Percentiles rank a stretch among this genome's conserved stretches.
Conservation (phyloP, 2,329 filamentous ascomycete species). For the Botrytis tulipae region DNA sequence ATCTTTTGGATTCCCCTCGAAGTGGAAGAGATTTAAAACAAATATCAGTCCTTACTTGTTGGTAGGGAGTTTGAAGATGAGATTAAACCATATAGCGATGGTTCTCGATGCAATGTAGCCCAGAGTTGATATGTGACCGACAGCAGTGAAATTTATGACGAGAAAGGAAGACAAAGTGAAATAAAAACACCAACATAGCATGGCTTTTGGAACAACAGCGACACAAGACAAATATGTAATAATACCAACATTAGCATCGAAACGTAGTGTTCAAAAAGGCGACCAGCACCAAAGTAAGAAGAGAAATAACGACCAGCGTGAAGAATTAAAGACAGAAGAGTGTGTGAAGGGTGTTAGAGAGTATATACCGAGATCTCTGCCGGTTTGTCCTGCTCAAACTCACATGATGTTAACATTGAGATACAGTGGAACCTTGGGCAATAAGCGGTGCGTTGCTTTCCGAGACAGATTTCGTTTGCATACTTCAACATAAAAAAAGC, state of each 20-base stretch:
- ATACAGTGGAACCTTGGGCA: no score
- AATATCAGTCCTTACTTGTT: background rate
- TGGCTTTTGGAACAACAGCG: background rate
- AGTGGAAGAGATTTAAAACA: rapidly evolving
- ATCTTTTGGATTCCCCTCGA: rapidly evolving
- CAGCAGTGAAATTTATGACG: background rate
- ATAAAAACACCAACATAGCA: background rate
- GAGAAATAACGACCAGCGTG: background rate
- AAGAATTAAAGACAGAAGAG: background rate
- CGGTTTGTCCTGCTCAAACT: background rate
- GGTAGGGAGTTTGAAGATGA: rapidly evolving
- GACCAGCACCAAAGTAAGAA: background rate
- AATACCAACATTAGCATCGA: background rate
- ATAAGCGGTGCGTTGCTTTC: background rate
- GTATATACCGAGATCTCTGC: background rate
- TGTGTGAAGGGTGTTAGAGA: background rate
- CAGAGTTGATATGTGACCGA: background rate
- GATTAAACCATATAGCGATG: background rate
- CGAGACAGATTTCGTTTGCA: background rate
- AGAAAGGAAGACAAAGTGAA: background rate
- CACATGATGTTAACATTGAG: no score
- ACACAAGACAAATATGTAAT: background rate
- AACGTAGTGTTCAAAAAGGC: background rate
- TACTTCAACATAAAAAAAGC: background rate
- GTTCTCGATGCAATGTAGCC: background rate